These are phyloP conservation scores for Euphorbia celastroides DNA, from an alignment of 441 rosid species.

Conservation along the genomic window DNA sequence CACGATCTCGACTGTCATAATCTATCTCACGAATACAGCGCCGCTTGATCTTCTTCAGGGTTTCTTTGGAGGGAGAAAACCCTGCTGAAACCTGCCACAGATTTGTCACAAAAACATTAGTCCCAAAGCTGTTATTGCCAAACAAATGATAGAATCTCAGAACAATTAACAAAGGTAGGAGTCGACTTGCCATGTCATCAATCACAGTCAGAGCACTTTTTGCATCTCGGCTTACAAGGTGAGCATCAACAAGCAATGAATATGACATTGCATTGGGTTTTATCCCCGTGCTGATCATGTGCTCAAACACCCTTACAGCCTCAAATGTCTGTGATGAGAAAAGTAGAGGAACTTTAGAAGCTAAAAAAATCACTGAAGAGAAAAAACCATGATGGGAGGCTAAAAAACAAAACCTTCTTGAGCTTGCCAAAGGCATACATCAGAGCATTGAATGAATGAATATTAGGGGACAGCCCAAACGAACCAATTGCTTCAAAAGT, in stretches of 20 bases:
- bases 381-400: neutral
- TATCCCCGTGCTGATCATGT: conserved; percentile 65
- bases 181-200: conserved; percentile 64
- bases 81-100: conserved; percentile 61
- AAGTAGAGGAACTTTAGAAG: conserved; percentile 18
- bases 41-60: conserved; percentile 71
- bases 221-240: conserved; percentile 76
- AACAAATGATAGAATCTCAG: conserved; percentile 3
- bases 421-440: conserved; percentile 81
- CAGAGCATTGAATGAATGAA: conserved; percentile 81
- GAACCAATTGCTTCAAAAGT: conserved; percentile 84
- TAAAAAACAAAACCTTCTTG: conserved; percentile 55
- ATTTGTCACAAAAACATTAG: conserved; percentile 12
- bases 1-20: conserved; percentile 50
- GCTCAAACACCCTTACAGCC: conserved; percentile 81
- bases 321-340: conserved; percentile 61
- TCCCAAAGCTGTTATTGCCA: conserved; percentile 12
- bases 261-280: conserved; percentile 76
- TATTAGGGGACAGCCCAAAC: conserved; percentile 73
- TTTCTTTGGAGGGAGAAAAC: conserved; percentile 71
- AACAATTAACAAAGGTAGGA: conserved; percentile 8
- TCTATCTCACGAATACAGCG: conserved; percentile 82
- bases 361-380: neutral
- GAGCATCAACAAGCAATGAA: conserved; percentile 83
- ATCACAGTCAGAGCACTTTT: conserved; percentile 68